These are phyloP conservation scores for Ogataea siamensis DNA, from an alignment of 805 yeast genomes.

Conservation along the genomic window DNA sequence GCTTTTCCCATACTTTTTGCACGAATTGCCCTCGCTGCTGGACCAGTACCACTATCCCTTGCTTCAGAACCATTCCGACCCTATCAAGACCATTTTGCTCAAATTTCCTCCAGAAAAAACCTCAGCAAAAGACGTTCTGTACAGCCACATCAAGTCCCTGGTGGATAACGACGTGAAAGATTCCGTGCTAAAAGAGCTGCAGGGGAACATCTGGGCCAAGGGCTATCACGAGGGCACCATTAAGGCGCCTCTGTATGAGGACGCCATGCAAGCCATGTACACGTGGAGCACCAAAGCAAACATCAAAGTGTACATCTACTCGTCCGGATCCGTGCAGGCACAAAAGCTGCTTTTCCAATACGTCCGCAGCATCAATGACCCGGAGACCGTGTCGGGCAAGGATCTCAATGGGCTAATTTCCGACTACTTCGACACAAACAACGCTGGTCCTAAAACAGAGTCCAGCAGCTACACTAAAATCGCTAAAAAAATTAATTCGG, in stretches of 20 bases:
- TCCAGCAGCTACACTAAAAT: constrained; percentile 58
- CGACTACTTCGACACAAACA: constrained; percentile 83
- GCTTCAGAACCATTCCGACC: constrained; percentile 10
- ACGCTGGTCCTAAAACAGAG: constrained; percentile 72
- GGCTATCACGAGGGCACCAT: constrained; percentile 81
- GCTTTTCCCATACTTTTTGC: constrained; percentile 72
- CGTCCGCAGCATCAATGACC: constrained; percentile 40
- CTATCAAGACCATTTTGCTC: constrained; percentile 35
- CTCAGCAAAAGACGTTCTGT: constrained; percentile 34
- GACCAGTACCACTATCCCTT: constrained; percentile 36
- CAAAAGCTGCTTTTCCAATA: constrained; percentile 74
- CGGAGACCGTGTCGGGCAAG: constrained; percentile 24
- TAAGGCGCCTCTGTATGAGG: constrained; percentile 71
- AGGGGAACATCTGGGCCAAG: constrained; percentile 77
- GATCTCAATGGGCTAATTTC: constrained; percentile 54
- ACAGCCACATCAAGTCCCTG: constrained; percentile 50
- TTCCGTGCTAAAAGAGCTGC: constrained; percentile 70
- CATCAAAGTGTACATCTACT: constrained; percentile 63
- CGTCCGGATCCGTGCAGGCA: constrained; percentile 87
- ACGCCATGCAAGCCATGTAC: constrained; percentile 60
- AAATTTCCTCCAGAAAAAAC: constrained; percentile 44
- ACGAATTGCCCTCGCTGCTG: constrained; percentile 44
- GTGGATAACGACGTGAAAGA: constrained; percentile 74
- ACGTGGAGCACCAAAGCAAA: constrained; percentile 34
- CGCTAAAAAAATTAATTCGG: constrained; percentile 26